A percentile compares a stretch with the other conserved stretches of the same genome.
Evolutionary conservation across 1,139 yeast species (phyloP).

Genomic region (Zygotorulaspora mrakii): DNA sequence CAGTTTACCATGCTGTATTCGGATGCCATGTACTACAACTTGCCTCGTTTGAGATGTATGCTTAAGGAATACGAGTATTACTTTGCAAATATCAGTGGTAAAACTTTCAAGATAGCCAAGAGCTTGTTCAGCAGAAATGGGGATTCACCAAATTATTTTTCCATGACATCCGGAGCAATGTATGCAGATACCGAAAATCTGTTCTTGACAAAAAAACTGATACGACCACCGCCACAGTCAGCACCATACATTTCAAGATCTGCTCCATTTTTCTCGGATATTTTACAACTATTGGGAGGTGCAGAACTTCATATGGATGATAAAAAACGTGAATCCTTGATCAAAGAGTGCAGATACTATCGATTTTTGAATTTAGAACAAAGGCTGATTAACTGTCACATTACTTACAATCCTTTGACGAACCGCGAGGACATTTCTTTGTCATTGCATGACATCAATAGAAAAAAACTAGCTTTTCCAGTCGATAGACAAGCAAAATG

Average conservation of each 20-base stretch:
- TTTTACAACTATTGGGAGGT: conserved; percentile 57
- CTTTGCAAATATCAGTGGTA: conserved; percentile 59
- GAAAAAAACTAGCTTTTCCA: conserved; percentile 40
- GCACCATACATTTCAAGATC: conserved; percentile 56
- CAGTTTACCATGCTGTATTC: conserved; percentile 59
- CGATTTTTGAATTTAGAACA: conserved; percentile 75
- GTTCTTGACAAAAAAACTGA: conserved; percentile 42
- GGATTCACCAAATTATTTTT: conserved; percentile 72
- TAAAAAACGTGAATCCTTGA: conserved; percentile 50
- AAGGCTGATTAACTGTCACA: conserved; percentile 50
- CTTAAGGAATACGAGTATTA: conserved; percentile 52
- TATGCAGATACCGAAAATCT: conserved; percentile 46
- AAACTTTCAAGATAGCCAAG: conserved; percentile 56
- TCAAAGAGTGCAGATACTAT: conserved; percentile 72
- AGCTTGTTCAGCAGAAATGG: conserved; percentile 55
- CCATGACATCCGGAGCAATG: conserved; percentile 53
- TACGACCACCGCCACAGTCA: conserved; percentile 75
- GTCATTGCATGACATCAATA: conserved; percentile 46
- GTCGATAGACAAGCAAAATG: conserved; percentile 1
- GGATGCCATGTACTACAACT: conserved; percentile 72
- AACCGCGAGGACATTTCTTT: conserved; percentile 55
- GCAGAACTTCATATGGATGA: conserved; percentile 49
- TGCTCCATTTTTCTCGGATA: conserved; percentile 54
- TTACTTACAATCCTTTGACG: conserved; percentile 51
- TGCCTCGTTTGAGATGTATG: conserved; percentile 51